Percentiles rank a stretch among this genome's conserved stretches.
phyloP scores from a whole-genome alignment of 805 yeast genomes.

The Blastobotrys attinorum region DNA sequence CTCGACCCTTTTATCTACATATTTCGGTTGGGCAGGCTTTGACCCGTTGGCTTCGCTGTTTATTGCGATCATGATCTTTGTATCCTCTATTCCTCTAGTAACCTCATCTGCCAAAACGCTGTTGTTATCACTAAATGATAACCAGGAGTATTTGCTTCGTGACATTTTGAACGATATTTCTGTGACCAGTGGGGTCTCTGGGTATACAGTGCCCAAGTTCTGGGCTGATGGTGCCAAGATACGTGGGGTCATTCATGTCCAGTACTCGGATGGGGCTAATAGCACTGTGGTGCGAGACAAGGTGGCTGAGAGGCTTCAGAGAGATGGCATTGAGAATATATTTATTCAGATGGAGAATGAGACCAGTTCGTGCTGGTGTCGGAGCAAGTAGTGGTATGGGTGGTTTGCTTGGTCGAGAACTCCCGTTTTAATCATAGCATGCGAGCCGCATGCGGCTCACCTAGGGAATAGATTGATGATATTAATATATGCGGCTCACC shows the following conservation, averaged over 20 bases:
- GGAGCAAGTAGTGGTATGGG: slow-evolving; percentile 19
- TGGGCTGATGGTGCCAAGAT: slow-evolving; percentile 60
- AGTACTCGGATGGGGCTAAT: slow-evolving; percentile 58
- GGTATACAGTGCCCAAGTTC: slow-evolving; percentile 84
- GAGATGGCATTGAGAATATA: slow-evolving; percentile 42
- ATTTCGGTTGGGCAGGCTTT: slow-evolving; percentile 68
- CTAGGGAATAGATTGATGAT: no score
- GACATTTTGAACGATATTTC: slow-evolving; percentile 60
- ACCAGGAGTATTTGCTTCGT: slow-evolving; percentile 56
- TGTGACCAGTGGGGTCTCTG: slow-evolving; percentile 67
- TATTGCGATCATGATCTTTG: slow-evolving; percentile 71
- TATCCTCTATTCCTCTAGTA: slow-evolving; percentile 78
- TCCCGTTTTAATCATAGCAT: neutral
- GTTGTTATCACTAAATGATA: slow-evolving; percentile 50
- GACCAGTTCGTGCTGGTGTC: slow-evolving; percentile 63
- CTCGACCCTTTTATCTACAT: slow-evolving; percentile 69
- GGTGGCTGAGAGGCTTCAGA: slow-evolving; percentile 47
- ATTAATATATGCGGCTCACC: no score
- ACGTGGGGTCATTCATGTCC: slow-evolving; percentile 79
- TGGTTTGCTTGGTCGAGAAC: neutral
- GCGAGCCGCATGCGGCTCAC: neutral
- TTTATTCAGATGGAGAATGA: slow-evolving; percentile 64
- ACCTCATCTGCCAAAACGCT: slow-evolving; percentile 72
- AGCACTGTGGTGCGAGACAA: slow-evolving; percentile 50
- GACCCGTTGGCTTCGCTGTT: slow-evolving; percentile 90